Percentiles rank a stretch among this genome's conserved stretches.
These are phyloP conservation scores for Hypoxylon sp. DNA, from an alignment of 2,329 filamentous ascomycete species.

Conservation along the genomic window DNA sequence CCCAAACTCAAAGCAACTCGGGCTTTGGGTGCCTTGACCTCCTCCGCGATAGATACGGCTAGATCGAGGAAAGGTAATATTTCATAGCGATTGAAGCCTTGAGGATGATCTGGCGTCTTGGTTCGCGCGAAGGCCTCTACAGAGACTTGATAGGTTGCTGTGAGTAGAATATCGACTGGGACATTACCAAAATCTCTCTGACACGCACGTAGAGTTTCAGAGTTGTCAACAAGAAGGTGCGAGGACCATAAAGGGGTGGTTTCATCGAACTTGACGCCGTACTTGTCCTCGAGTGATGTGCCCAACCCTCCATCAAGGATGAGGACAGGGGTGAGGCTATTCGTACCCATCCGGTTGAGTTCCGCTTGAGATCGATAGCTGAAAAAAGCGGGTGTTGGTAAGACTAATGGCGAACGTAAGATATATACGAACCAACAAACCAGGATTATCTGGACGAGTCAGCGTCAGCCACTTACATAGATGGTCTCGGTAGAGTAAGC, in stretches of 20 bases:
- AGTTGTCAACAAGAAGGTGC: slow-evolving; percentile 71
- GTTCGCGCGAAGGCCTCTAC: slow-evolving; percentile 70
- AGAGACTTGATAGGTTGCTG: slow-evolving; percentile 77
- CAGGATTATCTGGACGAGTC: not conserved
- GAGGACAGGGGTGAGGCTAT: slow-evolving; percentile 53
- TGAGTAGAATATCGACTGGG: slow-evolving; percentile 75
- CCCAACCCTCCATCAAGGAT: slow-evolving; percentile 78
- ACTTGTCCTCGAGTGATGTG: slow-evolving; percentile 74
- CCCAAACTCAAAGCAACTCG: slow-evolving; percentile 73
- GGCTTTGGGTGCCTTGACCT: slow-evolving; percentile 53
- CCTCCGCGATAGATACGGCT: slow-evolving; percentile 62
- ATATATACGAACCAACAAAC: not conserved
- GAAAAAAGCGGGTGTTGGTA: not conserved
- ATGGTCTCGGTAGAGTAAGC: not conserved
- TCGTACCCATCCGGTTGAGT: slow-evolving; percentile 16
- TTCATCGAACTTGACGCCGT: slow-evolving; percentile 66
- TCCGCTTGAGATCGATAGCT: not conserved
- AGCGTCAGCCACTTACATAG: not conserved
- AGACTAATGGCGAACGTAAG: not conserved
- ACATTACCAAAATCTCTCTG: slow-evolving; percentile 70
- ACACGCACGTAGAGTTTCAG: slow-evolving; percentile 66
- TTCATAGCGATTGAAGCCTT: slow-evolving; percentile 60
- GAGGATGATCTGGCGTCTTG: slow-evolving; percentile 58
- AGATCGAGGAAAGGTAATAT: slow-evolving; percentile 61
- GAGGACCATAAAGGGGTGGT: slow-evolving; percentile 76